phyloP scores from a whole-genome alignment of 768 basidiomycete genomes.

The Hypsizygus marmoreus region DNA sequence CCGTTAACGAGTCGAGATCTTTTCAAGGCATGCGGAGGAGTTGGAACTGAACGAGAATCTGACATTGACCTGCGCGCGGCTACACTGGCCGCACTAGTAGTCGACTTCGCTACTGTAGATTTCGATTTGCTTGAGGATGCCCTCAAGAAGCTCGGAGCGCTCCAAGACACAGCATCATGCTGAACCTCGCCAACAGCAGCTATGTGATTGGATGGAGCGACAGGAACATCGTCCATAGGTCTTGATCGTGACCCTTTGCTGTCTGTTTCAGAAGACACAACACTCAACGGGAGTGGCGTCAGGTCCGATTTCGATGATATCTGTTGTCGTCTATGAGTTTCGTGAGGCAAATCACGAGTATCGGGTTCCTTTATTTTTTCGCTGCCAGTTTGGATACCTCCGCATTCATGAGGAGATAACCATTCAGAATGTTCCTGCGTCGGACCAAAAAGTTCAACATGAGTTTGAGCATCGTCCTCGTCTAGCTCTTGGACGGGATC shows the following conservation, averaged over 20 bases:
- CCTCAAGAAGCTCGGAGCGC: constrained; percentile 19
- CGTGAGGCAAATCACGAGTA: no score
- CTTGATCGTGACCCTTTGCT: not conserved
- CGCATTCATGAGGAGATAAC: not conserved
- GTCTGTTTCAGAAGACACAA: not conserved
- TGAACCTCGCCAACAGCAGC: constrained; percentile 2
- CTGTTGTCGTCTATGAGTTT: no score
- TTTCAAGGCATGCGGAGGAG: not conserved
- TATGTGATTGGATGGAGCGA: no score
- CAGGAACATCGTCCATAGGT: not conserved
- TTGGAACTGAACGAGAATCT: not conserved
- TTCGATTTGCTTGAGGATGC: not conserved
- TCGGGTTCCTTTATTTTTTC: not conserved
- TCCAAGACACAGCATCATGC: constrained; percentile 22
- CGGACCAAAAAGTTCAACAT: constrained; percentile 4
- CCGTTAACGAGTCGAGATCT: constrained; percentile 2
- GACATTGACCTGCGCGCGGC: not conserved
- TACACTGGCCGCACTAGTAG: not conserved
- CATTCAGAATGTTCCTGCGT: not conserved
- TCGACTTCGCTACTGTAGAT: not conserved
- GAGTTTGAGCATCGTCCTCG: constrained; percentile 17
- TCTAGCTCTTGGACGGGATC: constrained; percentile 7
- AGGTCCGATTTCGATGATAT: no score
- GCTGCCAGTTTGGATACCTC: not conserved
- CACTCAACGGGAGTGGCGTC: not conserved